phyloP scores from a whole-genome alignment of 2,329 filamentous ascomycete genomes.

The Cercospora brassicicola region DNA sequence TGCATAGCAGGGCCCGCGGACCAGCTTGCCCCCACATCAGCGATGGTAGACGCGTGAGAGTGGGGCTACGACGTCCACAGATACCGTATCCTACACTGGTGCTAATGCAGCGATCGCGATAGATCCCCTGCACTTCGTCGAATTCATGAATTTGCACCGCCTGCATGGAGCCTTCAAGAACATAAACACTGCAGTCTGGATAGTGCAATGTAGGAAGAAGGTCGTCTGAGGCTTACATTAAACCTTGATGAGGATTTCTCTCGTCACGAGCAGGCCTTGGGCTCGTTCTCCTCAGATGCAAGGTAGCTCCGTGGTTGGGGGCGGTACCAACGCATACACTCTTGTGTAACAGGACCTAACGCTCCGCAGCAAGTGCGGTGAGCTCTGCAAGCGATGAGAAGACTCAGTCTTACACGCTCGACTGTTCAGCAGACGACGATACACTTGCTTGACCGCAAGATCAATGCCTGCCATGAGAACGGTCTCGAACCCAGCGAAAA shows the following conservation, averaged over 20 bases:
- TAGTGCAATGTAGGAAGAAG: not conserved
- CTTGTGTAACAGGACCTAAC: not conserved
- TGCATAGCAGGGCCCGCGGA: constrained; percentile 4
- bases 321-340: not conserved
- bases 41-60: not conserved
- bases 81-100: not conserved
- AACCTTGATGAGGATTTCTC: not conserved
- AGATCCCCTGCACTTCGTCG: not conserved
- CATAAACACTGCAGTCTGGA: not conserved
- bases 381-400: not conserved
- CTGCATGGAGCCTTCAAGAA: not conserved
- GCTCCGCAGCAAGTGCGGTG: not conserved
- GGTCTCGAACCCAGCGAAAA: not conserved
- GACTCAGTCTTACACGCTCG: not conserved
- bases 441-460: not conserved
- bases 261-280: not conserved
- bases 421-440: not conserved
- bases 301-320: not conserved
- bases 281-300: not conserved
- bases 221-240: not conserved
- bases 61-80: not conserved
- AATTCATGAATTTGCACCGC: not conserved
- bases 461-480: not conserved
- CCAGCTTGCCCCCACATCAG: not conserved
- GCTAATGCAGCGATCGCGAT: not conserved